Evolutionary conservation across 2,329 filamentous ascomycete species (phyloP), one percentile per base, ranked within the genome.

Genomic region (Fusarium avenaceum): DNA sequence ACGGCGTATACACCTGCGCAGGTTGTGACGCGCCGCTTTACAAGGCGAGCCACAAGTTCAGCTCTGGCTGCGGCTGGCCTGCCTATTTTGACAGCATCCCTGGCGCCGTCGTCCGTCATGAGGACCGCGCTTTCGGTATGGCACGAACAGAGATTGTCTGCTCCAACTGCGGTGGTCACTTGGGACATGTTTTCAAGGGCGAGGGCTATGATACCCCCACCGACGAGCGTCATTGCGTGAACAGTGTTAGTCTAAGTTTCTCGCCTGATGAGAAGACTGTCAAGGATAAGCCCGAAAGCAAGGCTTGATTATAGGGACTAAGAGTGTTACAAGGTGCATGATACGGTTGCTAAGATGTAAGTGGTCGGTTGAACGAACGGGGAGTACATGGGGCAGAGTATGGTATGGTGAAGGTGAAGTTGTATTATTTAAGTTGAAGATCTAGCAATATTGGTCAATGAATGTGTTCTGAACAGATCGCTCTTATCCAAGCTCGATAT

Each of bases 71-170:
- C 80, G 96, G 96, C 64, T 99, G 96, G 96, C 96, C 96, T 1
- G 96, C 96, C 14, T 99, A 98, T 81, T 99, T 95, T 78, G 96
- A 99, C 80, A 95, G 91, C 70, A 88, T 99, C 51, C 95, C 96
- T 0, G 94, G 94, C 4, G 95, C 95, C 1, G 93, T 99, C 14
- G 92, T 88, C 35, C 86, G 95, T 65, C 91, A 95, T 75, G 88
- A 89, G 67, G 96, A 99, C 79, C 83, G 81, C 47, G 84, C 89
- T 0, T 86, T 94, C 51, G 95, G 95, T 46, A 97, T 97, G 92
- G 78, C 85, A 76, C 85, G 96, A 70, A 97, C 89, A 15, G 96
- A 99, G 84, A 99, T 99, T 75, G 90, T 96, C 10, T 99, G 96
- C 81, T 87, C 89, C 68, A 97, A 97, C 78, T 99, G 96, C 77